Evolutionary conservation across 1,284 basidiomycete genomes (phyloP).

Genomic region (Chiua sp.): DNA sequence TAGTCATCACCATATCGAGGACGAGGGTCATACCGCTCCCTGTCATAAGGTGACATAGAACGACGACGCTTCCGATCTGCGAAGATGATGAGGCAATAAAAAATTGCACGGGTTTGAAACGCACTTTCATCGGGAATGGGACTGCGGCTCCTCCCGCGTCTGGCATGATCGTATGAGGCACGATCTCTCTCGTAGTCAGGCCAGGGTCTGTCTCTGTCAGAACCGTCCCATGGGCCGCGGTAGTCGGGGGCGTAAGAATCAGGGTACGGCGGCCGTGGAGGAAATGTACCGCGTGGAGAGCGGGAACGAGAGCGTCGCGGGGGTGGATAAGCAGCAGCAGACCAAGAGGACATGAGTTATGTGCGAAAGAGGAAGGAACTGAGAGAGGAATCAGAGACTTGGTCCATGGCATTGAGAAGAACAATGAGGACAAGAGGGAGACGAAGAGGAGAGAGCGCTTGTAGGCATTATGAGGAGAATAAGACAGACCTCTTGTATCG

Average conservation of each 20-base stretch:
- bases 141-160: conserved; percentile 76
- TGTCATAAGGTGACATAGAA: conserved; percentile 85
- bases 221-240: conserved; percentile 68
- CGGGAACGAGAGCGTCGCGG: conserved; percentile 80
- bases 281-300: conserved; percentile 64
- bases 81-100: conserved; percentile 21
- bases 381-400: conserved; percentile 68
- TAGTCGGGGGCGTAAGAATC: conserved; percentile 62
- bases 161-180: conserved; percentile 57
- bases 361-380: conserved; percentile 62
- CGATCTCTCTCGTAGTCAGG: conserved; percentile 71
- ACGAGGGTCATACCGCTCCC: conserved; percentile 77
- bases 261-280: conserved; percentile 58
- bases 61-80: conserved; percentile 80
- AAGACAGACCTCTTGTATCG: conserved; percentile 87
- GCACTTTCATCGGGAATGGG: conserved; percentile 70
- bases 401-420: conserved; percentile 70
- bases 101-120: conserved; percentile 25
- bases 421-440: conserved; percentile 66
- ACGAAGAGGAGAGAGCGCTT: conserved; percentile 59
- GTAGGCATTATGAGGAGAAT: conserved; percentile 72
- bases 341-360: conserved; percentile 68
- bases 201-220: conserved; percentile 74
- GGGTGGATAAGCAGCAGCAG: conserved; percentile 69
- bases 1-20: conserved; percentile 82